phyloP scores from a whole-genome alignment of 2,329 filamentous ascomycete genomes.

The Reticulascus tulasneorum region DNA sequence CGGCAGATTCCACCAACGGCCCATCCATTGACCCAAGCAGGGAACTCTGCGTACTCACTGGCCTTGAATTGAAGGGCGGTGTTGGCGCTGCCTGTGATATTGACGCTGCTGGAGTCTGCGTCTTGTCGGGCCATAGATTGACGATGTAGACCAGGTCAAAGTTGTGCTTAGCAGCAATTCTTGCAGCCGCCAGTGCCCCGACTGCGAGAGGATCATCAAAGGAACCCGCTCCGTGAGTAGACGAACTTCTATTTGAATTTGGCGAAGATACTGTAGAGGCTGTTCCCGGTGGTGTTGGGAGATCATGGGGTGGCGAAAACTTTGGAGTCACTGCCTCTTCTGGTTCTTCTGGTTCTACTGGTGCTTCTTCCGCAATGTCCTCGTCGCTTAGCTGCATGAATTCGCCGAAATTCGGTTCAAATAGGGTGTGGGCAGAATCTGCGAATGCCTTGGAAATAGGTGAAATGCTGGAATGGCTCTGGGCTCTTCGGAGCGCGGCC shows the following conservation, averaged over 20 bases:
- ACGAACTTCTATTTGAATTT: constrained; percentile 7
- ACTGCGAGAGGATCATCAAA: constrained; percentile 14
- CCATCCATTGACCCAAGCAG: constrained; percentile 9
- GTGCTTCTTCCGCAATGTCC: constrained; percentile 55
- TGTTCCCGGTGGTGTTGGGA: constrained; percentile 7
- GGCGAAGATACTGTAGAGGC: constrained; percentile 7
- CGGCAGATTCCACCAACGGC: constrained; percentile 12
- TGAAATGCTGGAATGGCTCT: constrained; percentile 28
- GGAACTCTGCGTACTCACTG: constrained; percentile 10
- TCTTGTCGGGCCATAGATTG: constrained; percentile 49
- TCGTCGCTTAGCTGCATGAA: constrained; percentile 53
- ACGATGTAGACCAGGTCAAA: constrained; percentile 58
- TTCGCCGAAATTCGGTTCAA: constrained; percentile 49
- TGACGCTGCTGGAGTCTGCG: constrained; percentile 14
- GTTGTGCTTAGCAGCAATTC: constrained; percentile 51
- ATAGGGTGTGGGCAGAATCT: constrained; percentile 21
- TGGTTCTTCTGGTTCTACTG: constrained; percentile 11
- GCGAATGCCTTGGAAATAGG: too few species aligned
- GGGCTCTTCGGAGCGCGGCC: constrained; percentile 18
- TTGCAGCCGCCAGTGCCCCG: constrained; percentile 37
- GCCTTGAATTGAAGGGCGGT: constrained; percentile 11
- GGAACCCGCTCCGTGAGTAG: constrained; percentile 1
- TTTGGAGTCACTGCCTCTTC: constrained; percentile 1
- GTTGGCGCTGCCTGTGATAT: constrained; percentile 9
- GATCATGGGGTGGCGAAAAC: background rate